Evolutionary conservation across 1,139 yeast genomes (phyloP), one percentile per base, ranked within the genome.

Genomic region (Geotrichum cucujoidarum): DNA sequence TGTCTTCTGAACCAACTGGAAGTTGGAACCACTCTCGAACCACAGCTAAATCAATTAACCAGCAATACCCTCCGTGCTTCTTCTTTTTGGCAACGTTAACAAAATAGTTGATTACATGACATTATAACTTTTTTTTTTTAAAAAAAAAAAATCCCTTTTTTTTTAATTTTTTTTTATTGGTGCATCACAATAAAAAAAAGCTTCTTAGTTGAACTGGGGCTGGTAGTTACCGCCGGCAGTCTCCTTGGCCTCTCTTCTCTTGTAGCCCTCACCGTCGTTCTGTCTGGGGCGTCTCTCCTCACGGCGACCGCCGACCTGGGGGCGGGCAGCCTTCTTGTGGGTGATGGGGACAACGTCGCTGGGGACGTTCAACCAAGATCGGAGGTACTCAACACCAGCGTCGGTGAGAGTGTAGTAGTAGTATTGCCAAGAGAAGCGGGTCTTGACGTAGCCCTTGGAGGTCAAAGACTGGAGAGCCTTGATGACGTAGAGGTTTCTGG

Each of bases 401-500:
- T 94, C 97, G 72, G 97, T 92, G 74, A 94, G 87, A 81, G 98
- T 89, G 95, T 94, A 94, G 95, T 92, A 94, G 81, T 92, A 94
- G 83, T 88, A 88, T 85, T 90, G 97, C 99, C 99, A 92, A 69
- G 98, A 92, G 85, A 92, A 92, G 78, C 90, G 97, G 69, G 99
- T 92, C 87, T 90, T 89, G 77, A 92, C 97, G 83, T 71, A 92
- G 74, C 99, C 99, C 79, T 84, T 89, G 64, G 98, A 92, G 72
- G 95, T 89, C 76, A 92, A 86, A 60, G 97, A 90, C 81, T 92
- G 99, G 76, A 92, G 84, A 71, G 98, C 97, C 86, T 92, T 92
- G 82, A 92, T 89, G 74, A 92, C 99, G 73, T 74, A 90, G 75
- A 90, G 83, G 95, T 90, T 89, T 80, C 80, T 90, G 81, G 95